Evolutionary conservation across 441 rosid genomes (phyloP).

Genomic region (Melastoma candidum): DNA sequence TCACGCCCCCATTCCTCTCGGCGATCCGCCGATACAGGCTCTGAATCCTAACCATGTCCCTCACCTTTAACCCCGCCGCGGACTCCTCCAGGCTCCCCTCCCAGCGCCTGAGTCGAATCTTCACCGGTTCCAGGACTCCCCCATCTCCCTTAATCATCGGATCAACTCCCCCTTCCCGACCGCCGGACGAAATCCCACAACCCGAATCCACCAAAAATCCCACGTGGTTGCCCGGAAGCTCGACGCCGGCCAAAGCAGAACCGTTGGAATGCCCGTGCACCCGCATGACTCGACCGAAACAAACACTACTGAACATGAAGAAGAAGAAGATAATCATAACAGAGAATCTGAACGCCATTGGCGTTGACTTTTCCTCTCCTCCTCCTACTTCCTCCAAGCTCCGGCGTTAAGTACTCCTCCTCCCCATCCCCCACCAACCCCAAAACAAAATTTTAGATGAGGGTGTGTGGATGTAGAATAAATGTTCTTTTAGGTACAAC

Average conservation of each 20-base stretch:
- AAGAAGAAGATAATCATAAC: conserved; percentile 25
- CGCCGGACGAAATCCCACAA: conserved; percentile 35
- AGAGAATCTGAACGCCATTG: conserved; percentile 36
- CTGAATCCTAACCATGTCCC: conserved; percentile 63
- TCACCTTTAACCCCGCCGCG: conserved; percentile 32
- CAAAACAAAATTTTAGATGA: too few species aligned
- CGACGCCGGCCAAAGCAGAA: conserved; percentile 51
- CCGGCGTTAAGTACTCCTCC: too few species aligned
- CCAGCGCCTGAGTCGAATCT: conserved; percentile 51
- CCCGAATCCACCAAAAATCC: conserved; percentile 44
- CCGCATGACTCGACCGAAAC: conserved; percentile 25
- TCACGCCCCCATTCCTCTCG: conserved; percentile 53
- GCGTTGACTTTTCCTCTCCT: too few species aligned
- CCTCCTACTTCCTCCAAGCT: too few species aligned
- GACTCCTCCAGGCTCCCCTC: conserved; percentile 28
- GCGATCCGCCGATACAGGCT: conserved; percentile 46
- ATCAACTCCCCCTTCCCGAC: conserved; percentile 5
- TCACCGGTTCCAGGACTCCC: conserved; percentile 30
- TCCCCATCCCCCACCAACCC: too few species aligned
- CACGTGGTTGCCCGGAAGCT: conserved; percentile 42
- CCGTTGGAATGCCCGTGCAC: conserved; percentile 26
- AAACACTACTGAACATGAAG: conserved; percentile 19
- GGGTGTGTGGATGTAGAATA: too few species aligned
- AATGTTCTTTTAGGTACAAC: too few species aligned
- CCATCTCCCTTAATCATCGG: conserved; percentile 1